Base-by-base conservation (phyloP, 2,329 filamentous ascomycete species). In the Xylariaceae sp. region DNA sequence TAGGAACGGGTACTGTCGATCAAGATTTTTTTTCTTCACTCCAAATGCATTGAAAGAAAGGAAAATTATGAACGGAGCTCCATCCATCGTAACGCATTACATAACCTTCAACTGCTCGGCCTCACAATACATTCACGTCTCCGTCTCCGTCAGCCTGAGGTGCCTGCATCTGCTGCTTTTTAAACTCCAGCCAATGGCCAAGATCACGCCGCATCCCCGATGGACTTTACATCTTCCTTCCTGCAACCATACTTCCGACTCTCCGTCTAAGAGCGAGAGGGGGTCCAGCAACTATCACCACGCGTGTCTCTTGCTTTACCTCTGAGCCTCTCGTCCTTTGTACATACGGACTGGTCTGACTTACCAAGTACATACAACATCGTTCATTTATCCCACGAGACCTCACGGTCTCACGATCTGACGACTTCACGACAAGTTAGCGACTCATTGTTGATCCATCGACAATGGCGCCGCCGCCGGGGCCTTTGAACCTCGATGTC, bases 401-500 rank as follows among this genome's bases (percentile, higher is more conserved):
- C 41, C 39, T 34, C 15, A 50, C 39, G 23, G 5, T 30, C 23
- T 30, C 23, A 30, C 23, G 23, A 30, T 30, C 23, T 30, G 4
- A 30, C 23, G 23, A 4, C 23, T 5, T 30, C 23, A 5, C 23
- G 23, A 30, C 23, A 30, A 30, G 23, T 30, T 30, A 30, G 23
- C 23, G n/a, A 23, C 35, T 58, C 50, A 7, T 57, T 23, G 15
- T 35, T 15, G 13, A 41, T 48, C 44, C 18, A 30, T 56, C 55
- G 67, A 55, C 49, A 34, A 84, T 84, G 81, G 80, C 78, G 54
- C 82, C 82, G 53, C 81, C 82, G 3, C 81, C 81, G 17, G 76
- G 70, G 44, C 78, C 77, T n/a, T 73, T 85, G 62, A 88, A 89
- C 74, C 80, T 97, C 66, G 89, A 96, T 73, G 87, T 96, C 61